Percentiles rank a stretch among this genome's conserved stretches.
These are phyloP conservation scores for Eutrema yunnanense DNA, from an alignment of 345 rosid genomes.

Conservation along the genomic window DNA sequence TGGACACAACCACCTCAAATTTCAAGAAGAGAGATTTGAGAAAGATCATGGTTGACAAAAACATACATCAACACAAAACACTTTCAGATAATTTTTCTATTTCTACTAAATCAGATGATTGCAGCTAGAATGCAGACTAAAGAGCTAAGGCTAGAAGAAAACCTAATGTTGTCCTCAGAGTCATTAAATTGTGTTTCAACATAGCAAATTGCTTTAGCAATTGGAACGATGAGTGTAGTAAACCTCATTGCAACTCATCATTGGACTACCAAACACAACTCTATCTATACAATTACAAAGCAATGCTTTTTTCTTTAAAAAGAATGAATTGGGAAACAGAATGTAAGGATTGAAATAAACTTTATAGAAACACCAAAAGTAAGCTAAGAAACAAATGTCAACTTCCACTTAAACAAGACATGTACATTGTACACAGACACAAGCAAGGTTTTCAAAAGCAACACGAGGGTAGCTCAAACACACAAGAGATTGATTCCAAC, in stretches of 20 bases:
- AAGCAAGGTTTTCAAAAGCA: background rate
- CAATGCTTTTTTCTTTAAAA: background rate
- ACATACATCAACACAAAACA: background rate
- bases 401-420: background rate
- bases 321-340: background rate
- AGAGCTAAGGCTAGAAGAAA: background rate
- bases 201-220: constrained; percentile 29
- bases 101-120: background rate
- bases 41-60: background rate
- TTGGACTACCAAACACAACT: constrained; percentile 1
- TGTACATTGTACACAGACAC: background rate
- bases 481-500: background rate
- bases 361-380: background rate
- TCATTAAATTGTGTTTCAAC: constrained; percentile 17
- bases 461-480: background rate
- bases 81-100: background rate
- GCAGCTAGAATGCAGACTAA: background rate
- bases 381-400: background rate
- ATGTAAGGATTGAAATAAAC: background rate
- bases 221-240: constrained; percentile 29
- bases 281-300: background rate
- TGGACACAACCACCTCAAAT: background rate
- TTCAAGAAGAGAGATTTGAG: background rate
- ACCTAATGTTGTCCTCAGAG: constrained; percentile 22
- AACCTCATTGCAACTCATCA: constrained; percentile 28